Percentiles rank a stretch among this genome's conserved stretches.
These are phyloP conservation scores for Protomyces inouyei DNA, from an alignment of 1,139 yeast species.

Conservation along the genomic window DNA sequence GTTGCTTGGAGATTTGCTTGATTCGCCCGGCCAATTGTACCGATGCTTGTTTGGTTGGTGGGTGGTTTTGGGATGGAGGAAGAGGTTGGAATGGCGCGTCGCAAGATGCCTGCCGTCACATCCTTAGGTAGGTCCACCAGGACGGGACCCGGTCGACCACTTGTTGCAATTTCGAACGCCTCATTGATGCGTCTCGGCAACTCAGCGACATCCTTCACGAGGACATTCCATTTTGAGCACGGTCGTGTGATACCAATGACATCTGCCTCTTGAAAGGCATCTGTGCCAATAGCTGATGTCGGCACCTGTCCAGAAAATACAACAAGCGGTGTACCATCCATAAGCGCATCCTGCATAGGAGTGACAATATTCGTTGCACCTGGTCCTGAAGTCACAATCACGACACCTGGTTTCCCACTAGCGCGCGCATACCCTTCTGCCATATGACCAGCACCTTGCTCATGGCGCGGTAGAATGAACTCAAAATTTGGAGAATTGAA, in stretches of 20 bases:
- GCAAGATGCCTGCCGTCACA: conserved; percentile 85
- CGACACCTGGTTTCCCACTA: conserved; percentile 95
- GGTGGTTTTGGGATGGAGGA: conserved; percentile 81
- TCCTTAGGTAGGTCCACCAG: conserved; percentile 96
- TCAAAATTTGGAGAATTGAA: conserved; percentile 83
- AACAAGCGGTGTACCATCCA: conserved; percentile 95
- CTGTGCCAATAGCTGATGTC: conserved; percentile 92
- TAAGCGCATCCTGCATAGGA: conserved; percentile 94
- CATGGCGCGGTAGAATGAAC: conserved; percentile 91
- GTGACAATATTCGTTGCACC: conserved; percentile 98
- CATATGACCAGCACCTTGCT: conserved; percentile 99
- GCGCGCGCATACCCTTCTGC: conserved; percentile 99
- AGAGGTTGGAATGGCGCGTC: conserved; percentile 80
- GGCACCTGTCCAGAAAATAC: conserved; percentile 99
- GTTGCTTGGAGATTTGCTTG: conserved; percentile 70
- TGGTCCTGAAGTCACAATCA: conserved; percentile 94
- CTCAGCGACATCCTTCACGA: conserved; percentile 93
- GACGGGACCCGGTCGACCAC: conserved; percentile 98
- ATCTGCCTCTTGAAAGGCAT: conserved; percentile 98
- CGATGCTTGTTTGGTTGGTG: conserved; percentile 42
- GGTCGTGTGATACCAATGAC: conserved; percentile 94
- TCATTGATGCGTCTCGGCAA: conserved; percentile 93
- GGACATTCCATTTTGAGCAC: conserved; percentile 98
- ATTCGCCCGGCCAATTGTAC: conserved; percentile 22
- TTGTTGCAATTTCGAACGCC: conserved; percentile 93